phyloP scores from a whole-genome alignment of 2,329 filamentous ascomycete genomes.

The Basipetospora chlamydospora region DNA sequence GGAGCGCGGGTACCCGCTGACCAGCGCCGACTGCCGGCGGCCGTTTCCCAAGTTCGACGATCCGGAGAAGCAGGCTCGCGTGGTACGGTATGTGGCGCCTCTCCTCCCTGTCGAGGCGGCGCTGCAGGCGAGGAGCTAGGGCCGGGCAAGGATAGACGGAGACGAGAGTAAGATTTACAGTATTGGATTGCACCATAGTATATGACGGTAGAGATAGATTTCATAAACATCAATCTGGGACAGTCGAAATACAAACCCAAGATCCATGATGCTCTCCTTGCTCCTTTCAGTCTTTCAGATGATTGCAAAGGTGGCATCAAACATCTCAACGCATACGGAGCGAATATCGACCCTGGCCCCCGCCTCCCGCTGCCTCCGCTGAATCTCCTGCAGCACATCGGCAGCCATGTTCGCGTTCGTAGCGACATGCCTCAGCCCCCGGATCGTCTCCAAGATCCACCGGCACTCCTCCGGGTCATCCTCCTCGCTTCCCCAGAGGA shows the following conservation, averaged over 20 bases:
- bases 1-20: constrained; percentile 32
- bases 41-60: constrained; percentile 35
- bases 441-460: constrained; percentile 36
- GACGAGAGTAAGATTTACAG: no score
- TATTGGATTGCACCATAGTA: no score
- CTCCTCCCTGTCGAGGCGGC: constrained; percentile 1
- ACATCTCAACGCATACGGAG: constrained; percentile 30
- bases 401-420: constrained; percentile 28
- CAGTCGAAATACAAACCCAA: no score
- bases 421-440: constrained; percentile 29
- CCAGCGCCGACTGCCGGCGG: constrained; percentile 36
- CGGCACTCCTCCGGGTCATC: constrained; percentile 28
- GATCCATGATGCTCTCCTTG: no score
- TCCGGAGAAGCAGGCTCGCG: constrained; percentile 16
- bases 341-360: constrained; percentile 27
- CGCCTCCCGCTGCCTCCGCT: constrained; percentile 24
- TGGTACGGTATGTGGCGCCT: not conserved
- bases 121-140: not conserved
- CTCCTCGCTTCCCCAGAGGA: constrained; percentile 41
- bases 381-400: constrained; percentile 29
- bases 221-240: no score
- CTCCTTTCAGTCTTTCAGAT: no score
- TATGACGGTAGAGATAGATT: no score
- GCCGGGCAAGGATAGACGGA: not conserved
- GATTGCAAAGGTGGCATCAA: constrained; percentile 38